Evolutionary conservation across 371 early-diverging fungal species (phyloP), one percentile per base, ranked within the genome.

Genomic region (Rozella allomycis): DNA sequence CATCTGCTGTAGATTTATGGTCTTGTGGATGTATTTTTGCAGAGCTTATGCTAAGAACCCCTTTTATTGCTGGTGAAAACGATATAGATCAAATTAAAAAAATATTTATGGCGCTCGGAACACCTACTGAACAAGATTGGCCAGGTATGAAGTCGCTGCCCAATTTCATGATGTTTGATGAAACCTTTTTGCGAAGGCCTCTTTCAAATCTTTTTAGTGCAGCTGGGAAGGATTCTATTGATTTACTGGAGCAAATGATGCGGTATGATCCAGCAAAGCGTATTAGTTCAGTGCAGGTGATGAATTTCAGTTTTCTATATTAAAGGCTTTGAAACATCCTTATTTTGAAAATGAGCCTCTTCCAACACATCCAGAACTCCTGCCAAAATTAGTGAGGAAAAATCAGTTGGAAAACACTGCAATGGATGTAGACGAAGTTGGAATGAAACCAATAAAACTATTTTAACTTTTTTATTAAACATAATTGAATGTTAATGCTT

Each of bases 1-100:
- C 78, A 0, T 70, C 66, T 18, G 76, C 74, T 0, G 77, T 88
- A 6, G 99, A 99, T 51, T 90, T 97, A 13, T 99, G 99, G 99
- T 76, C 98, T 0, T 73, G 88, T 9, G 99, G 97, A 12, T 96
- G 97, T 50, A 82, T 97, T 22, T 93, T 97, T 72, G 98, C 97
- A 1, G 99, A 99, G 40, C 71, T 99, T 23, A 70, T 97, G 68
- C 55, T 97, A 40, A 67, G 98, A 18, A 74, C 77, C 10, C 98
- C 99, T 0, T 87, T 81, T 43, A 56, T 99, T 20, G 78, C 97
- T 1, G 94, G 85, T 4, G 48, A 52, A 18, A 66, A 82, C 0
- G 98, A 99, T 41, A 55, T 97, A 40, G 82, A 76, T 23, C 98
- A 98, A 47, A 52, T 97, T 13, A 74, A 83, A 10, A 74, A 74